Evolutionary conservation across 1,139 yeast species (phyloP), one percentile per base, ranked within the genome.

Genomic region (Protomyces inouyei): DNA sequence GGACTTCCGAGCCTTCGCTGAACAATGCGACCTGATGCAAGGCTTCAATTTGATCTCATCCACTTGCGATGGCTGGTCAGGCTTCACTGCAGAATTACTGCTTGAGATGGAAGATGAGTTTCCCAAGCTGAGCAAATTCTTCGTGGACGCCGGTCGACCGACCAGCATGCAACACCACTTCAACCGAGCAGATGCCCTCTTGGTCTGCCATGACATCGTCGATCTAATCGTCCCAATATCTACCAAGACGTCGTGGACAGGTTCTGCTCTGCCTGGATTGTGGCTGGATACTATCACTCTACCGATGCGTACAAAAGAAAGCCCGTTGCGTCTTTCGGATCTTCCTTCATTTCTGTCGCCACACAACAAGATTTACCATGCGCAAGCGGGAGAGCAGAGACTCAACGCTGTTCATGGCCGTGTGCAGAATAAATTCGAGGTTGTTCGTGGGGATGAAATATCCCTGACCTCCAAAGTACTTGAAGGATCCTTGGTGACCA

Each of bases 41-140:
- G 97, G 97, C 0, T 68, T 92, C 12, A 87, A 86, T 69, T 65
- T 88, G 0, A 72, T 85, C 1, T 81, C 87, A 0, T 95, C 90
- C 61, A 70, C 86, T 4, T 93, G 88, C 72, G 80, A 84, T 46
- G 87, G 87, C 0, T 93, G 98, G 98, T 86, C 92, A 53, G 97
- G 96, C 0, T 86, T 88, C 70, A 76, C 88, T 0, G 74, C 78
- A 45, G 80, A 80, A 55, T 70, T 85, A 68, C 68, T 91, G 38
- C 72, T 77, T 14, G 81, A 79, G 23, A 66, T 91, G 36, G 78
- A 83, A 61, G 97, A 92, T 73, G 96, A 90, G 68, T 85, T 54
- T 21, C 66, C 66, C 21, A 64, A 64, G 32, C 16, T 40, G 9
- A 52, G 60, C 40, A 54, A 54, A 18, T 37, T 51, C 38, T 28